Conservation (phyloP, 1,284 basidiomycete genomes). For the Moesziomyces globuligerus region DNA sequence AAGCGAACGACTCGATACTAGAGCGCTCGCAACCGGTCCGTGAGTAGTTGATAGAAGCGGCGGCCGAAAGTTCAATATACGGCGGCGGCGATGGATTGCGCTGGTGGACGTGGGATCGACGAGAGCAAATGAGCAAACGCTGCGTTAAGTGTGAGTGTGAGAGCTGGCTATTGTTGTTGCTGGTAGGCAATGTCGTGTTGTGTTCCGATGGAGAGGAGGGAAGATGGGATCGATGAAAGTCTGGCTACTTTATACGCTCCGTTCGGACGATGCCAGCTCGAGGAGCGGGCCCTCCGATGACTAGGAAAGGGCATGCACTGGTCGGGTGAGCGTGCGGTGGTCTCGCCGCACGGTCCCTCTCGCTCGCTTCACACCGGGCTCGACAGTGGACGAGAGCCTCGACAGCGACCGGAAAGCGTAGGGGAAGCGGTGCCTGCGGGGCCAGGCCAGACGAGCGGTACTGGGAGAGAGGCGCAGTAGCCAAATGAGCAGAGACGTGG, state of each 20-base stretch:
- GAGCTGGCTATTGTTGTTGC: slow-evolving; percentile 16
- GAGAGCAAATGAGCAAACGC: slow-evolving; percentile 31
- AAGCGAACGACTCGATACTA: slow-evolving; percentile 37
- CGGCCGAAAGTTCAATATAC: slow-evolving; percentile 29
- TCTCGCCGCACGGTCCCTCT: too few relatives aligned
- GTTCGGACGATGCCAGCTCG: slow-evolving; percentile 7
- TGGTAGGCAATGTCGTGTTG: slow-evolving; percentile 11
- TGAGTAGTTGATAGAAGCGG: slow-evolving; percentile 8
- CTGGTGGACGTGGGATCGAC: slow-evolving; percentile 19
- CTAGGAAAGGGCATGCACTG: background rate
- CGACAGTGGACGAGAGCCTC: too few relatives aligned
- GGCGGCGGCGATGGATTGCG: slow-evolving; percentile 24
- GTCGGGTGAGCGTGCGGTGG: too few relatives aligned
- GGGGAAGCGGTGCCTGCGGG: too few relatives aligned
- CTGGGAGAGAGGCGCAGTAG: too few relatives aligned
- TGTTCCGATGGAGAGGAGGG: slow-evolving; percentile 25
- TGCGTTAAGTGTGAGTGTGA: slow-evolving; percentile 24
- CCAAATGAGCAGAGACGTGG: too few relatives aligned
- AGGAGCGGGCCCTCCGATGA: slow-evolving; percentile 9
- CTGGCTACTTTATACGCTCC: slow-evolving; percentile 25
- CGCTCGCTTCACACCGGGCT: too few relatives aligned
- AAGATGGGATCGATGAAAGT: slow-evolving; percentile 1
- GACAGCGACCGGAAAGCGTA: too few relatives aligned
- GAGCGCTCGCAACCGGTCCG: slow-evolving; percentile 33
- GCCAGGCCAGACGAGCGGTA: too few relatives aligned